Evolutionary conservation across 1,284 basidiomycete genomes (phyloP).

Genomic region (Puccinia polysora): DNA sequence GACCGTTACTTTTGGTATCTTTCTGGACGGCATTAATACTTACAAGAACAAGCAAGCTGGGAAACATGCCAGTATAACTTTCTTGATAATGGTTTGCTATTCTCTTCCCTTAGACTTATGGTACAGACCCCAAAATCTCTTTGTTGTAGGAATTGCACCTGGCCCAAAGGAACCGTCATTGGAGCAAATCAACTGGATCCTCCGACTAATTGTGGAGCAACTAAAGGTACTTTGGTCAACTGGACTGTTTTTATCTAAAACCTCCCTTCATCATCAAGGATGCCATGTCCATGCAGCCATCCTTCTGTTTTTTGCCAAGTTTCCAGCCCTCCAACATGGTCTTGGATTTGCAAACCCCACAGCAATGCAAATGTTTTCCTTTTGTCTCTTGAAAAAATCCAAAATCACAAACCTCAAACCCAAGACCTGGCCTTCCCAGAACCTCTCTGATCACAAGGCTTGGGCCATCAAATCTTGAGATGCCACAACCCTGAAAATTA

Average conservation of each 20-base stretch:
- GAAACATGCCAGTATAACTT: slow-evolving; percentile 11
- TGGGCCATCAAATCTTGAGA: slow-evolving; percentile 22
- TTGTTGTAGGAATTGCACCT: slow-evolving; percentile 54
- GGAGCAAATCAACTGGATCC: slow-evolving; percentile 51
- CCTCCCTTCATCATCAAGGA: neutral
- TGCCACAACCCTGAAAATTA: neutral
- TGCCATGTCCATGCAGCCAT: slow-evolving; percentile 3
- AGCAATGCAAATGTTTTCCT: slow-evolving; percentile 43
- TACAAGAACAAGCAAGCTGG: slow-evolving; percentile 3
- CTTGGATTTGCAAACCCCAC: slow-evolving; percentile 38
- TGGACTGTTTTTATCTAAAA: slow-evolving; percentile 48
- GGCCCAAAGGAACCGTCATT: slow-evolving; percentile 46
- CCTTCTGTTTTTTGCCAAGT: slow-evolving; percentile 32
- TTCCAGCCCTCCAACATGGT: slow-evolving; percentile 43
- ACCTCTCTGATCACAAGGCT: neutral
- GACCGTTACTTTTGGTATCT: slow-evolving; percentile 36
- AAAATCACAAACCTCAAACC: slow-evolving; percentile 27
- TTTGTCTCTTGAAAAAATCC: slow-evolving; percentile 23
- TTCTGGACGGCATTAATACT: slow-evolving; percentile 36
- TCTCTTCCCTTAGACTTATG: slow-evolving; percentile 49
- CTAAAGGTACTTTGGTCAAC: slow-evolving; percentile 50
- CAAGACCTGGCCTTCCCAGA: slow-evolving; percentile 10
- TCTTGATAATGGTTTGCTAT: slow-evolving; percentile 14
- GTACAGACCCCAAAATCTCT: slow-evolving; percentile 54
- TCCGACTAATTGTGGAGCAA: slow-evolving; percentile 51